These are phyloP conservation scores for Actinomortierella wolfii DNA, from an alignment of 371 early-diverging fungal genomes.

Conservation along the genomic window DNA sequence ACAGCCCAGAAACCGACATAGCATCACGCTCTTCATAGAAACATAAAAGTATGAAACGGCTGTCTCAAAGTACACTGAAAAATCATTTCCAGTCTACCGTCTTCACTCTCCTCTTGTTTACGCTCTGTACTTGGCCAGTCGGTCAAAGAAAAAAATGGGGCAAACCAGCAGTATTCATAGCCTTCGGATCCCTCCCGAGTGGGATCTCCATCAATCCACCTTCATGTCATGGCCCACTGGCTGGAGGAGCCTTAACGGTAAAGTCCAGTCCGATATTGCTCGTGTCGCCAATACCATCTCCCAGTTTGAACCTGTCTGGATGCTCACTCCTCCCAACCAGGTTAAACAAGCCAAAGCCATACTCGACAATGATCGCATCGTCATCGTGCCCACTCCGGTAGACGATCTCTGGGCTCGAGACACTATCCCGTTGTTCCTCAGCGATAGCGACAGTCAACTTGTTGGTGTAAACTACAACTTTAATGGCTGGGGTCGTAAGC, in stretches of 20 bases:
- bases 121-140: not conserved
- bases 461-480: constrained; percentile 26
- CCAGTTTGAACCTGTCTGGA: constrained; percentile 13
- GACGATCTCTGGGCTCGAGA: constrained; percentile 37
- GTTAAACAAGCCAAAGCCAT: constrained; percentile 12
- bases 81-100: not conserved
- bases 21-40: too few relatives aligned
- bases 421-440: constrained; percentile 18
- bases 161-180: constrained; percentile 4
- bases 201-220: constrained; percentile 19
- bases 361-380: constrained; percentile 1
- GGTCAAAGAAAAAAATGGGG: constrained; percentile 8
- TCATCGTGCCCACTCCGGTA: constrained; percentile 13
- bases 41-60: too few relatives aligned
- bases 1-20: too few relatives aligned
- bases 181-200: constrained; percentile 12
- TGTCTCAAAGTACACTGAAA: too few relatives aligned
- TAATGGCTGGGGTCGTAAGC: constrained; percentile 33
- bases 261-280: constrained; percentile 19
- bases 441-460: constrained; percentile 4
- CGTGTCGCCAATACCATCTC: constrained; percentile 16
- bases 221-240: constrained; percentile 23
- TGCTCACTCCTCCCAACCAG: constrained; percentile 8
- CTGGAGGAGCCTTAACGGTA: constrained; percentile 16
- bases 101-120: not conserved